These are phyloP conservation scores for Beauveria medogensis DNA, from an alignment of 2,329 filamentous ascomycete species.

Conservation along the genomic window DNA sequence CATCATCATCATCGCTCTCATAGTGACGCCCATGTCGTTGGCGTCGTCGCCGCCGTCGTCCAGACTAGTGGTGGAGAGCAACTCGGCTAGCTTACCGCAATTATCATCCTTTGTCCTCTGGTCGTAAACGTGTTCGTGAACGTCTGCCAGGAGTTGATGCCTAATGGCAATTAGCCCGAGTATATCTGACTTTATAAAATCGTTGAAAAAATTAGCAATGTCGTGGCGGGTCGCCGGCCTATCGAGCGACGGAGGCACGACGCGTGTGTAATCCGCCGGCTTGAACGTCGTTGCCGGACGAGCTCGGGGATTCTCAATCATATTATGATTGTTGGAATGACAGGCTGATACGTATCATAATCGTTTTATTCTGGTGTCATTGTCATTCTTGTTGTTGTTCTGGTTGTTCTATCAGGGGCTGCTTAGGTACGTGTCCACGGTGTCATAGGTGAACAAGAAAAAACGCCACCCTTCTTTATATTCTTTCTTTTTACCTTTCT, in stretches of 20 bases:
- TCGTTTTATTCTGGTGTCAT: no score
- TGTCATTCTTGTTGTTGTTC: no score
- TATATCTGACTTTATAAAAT: conserved; percentile 64
- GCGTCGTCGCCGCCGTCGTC: no score
- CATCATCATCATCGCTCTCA: no score
- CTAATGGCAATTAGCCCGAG: conserved; percentile 56
- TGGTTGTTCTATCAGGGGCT: no score
- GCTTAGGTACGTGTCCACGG: no score
- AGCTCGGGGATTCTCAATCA: conserved; percentile 61
- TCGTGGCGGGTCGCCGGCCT: conserved; percentile 52
- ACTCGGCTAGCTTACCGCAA: conserved; percentile 48
- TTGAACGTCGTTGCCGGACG: conserved; percentile 33
- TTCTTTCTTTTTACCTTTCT: no score
- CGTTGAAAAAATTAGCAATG: conserved; percentile 72
- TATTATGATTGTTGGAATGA: conserved; percentile 54
- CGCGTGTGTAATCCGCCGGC: conserved; percentile 63
- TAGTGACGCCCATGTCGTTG: no score
- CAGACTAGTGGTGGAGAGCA: conserved; percentile 53
- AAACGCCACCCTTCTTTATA: no score
- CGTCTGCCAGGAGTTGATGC: conserved; percentile 60
- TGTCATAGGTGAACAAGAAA: no score
- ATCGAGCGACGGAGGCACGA: conserved; percentile 47
- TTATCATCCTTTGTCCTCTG: conserved; percentile 42
- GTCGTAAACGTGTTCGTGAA: conserved; percentile 18
- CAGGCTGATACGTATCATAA: no score